Evolutionary conservation across 805 yeast genomes (phyloP), one percentile per base, ranked within the genome.

Genomic region (Metschnikowia arizonensis): DNA sequence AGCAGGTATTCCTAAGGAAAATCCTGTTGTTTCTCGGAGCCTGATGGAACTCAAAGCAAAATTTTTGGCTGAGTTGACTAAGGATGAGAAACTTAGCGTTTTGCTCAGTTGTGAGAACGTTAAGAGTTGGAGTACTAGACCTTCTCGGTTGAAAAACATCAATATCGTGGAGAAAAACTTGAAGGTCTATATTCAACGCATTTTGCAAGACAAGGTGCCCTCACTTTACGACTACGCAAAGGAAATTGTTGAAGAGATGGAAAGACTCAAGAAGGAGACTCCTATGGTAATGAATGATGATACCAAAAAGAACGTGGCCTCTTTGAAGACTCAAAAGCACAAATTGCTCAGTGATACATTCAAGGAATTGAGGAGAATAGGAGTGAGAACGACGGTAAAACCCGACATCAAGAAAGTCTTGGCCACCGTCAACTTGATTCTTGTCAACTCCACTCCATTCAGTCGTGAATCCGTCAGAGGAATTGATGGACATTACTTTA

Each of bases 281-380:
- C 99, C 99, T 1, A 65, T 67, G 1, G 75, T 68, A 2, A 69
- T 74, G 52, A 83, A 77, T 4, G 88, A 90, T 44, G 95, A 85
- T 31, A 82, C 79, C 52, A 88, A 89, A 65, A 85, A 85, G 60
- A 24, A 55, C 1, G 58, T 69, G 1, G 82, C 89, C 1, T 74
- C 88, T 5, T 70, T 93, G 63, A 86, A 84, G 57, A 75, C 83
- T n/a, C 91, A 88, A 57, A 93, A 93, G 65, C 73, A 82, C 48
- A 85, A 83, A 52, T 64, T 89, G 5, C 67, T 95, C 44, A 85
- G 93, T 64, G 88, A 83, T 46, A 77, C 89, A 0, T 65, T 93
- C 48, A 81, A 81, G 50, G 93, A 87, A 52, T 66, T 91, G 44
- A 78, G 81, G 59, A 68, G 81, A 47, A 79, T 87, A 59, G 99